These are phyloP conservation scores for Chlorella sp. DNA, from an alignment of 139 green algal genomes.

Conservation along the genomic window DNA sequence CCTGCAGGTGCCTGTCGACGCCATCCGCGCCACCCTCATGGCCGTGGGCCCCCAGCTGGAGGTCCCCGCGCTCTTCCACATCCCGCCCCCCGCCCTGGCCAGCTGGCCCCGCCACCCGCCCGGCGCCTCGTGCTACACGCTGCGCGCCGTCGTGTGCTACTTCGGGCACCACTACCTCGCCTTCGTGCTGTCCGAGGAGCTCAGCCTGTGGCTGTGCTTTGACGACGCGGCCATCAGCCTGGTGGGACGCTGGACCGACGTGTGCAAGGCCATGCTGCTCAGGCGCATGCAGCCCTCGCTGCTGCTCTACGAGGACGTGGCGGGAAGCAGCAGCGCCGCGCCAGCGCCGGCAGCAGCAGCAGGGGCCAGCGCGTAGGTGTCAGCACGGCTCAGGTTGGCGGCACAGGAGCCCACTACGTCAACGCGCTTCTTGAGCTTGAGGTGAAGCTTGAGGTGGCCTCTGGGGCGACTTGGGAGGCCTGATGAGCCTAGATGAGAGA, in stretches of 20 bases:
- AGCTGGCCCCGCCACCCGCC: background rate
- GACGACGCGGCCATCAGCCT: conserved; percentile 61
- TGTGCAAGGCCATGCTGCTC: conserved; percentile 31
- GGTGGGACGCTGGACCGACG: conserved; percentile 56
- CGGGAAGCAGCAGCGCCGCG: too few species aligned
- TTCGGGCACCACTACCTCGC: conserved; percentile 67
- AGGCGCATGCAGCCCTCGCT: conserved; percentile 63
- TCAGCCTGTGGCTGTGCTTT: conserved; percentile 70
- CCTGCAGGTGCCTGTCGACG: conserved; percentile 36
- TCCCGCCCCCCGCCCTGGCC: background rate
- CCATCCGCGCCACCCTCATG: conserved; percentile 42
- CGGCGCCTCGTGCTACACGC: background rate
- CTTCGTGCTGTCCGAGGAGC: conserved; percentile 58
- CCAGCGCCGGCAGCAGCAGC: background rate
- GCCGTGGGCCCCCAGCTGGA: conserved; percentile 43
- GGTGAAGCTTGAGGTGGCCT: too few species aligned
- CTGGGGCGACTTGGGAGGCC: too few species aligned
- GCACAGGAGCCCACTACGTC: too few species aligned
- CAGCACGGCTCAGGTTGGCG: too few species aligned
- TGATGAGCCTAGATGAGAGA: too few species aligned
- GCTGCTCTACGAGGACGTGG: conserved; percentile 53
- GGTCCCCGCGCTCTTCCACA: conserved; percentile 37
- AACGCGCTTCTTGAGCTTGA: too few species aligned
- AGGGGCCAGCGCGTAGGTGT: too few species aligned
- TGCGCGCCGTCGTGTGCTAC: conserved; percentile 55